Percentiles rank a stretch among this genome's conserved stretches.
Evolutionary conservation across 2,329 filamentous ascomycete species (phyloP).

Genomic region (Drechslerella dactyloides): DNA sequence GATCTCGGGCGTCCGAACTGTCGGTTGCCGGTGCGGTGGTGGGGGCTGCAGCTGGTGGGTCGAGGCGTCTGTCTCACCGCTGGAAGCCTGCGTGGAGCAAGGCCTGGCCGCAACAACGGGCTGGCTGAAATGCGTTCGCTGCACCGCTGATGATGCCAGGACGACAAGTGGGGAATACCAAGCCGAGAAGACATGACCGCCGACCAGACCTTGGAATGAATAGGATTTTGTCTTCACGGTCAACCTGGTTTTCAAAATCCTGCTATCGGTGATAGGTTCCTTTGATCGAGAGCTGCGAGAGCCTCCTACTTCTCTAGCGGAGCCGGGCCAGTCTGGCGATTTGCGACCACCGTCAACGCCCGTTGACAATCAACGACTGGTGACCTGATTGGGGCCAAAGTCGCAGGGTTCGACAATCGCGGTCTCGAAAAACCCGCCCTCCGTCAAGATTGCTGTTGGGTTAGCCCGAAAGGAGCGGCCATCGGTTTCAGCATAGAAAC

Average conservation of each 20-base stretch:
- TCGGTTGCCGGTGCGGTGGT: slow-evolving; percentile 39
- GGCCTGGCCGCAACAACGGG: too few relatives aligned
- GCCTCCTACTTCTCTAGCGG: background rate
- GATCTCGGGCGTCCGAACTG: slow-evolving; percentile 20
- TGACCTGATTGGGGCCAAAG: slow-evolving; percentile 12
- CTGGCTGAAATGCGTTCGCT: slow-evolving; percentile 31
- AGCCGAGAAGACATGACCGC: slow-evolving; percentile 11
- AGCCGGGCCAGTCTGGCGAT: background rate
- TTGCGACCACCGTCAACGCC: background rate
- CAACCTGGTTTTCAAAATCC: background rate
- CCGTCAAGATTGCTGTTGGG: slow-evolving; percentile 38
- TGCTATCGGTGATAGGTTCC: background rate
- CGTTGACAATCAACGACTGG: slow-evolving; percentile 1
- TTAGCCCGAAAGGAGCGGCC: slow-evolving; percentile 38
- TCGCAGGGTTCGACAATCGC: slow-evolving; percentile 16
- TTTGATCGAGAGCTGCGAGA: background rate
- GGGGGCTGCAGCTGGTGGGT: slow-evolving; percentile 37
- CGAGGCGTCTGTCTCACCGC: slow-evolving; percentile 34
- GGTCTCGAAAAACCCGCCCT: slow-evolving; percentile 30
- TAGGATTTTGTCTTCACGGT: background rate
- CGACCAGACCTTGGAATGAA: background rate
- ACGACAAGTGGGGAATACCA: slow-evolving; percentile 30
- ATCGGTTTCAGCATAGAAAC: slow-evolving; percentile 50
- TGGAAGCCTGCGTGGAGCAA: slow-evolving; percentile 24
- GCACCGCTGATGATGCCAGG: background rate